Evolutionary conservation across 2,329 filamentous ascomycete genomes (phyloP).

Genomic region (Calonectria montana): DNA sequence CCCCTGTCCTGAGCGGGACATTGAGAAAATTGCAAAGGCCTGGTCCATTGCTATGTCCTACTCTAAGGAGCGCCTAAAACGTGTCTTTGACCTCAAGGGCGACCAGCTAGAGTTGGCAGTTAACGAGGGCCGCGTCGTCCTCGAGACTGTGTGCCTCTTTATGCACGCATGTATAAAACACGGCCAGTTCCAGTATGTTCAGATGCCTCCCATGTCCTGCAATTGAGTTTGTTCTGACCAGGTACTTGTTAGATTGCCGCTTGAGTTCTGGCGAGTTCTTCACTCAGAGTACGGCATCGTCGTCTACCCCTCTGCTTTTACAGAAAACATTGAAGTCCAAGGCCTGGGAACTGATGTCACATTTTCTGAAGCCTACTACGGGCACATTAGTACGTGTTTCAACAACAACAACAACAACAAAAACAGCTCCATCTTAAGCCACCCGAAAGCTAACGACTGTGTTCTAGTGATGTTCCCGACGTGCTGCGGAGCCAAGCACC

Average conservation of each 20-base stretch:
- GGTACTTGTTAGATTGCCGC: slow-evolving; percentile 43
- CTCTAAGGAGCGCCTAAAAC: slow-evolving; percentile 48
- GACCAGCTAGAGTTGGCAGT: slow-evolving; percentile 47
- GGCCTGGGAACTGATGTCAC: slow-evolving; percentile 49
- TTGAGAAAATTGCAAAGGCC: slow-evolving; percentile 50
- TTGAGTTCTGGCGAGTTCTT: slow-evolving; percentile 52
- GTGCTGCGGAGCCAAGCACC: slow-evolving; percentile 41
- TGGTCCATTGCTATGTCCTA: slow-evolving; percentile 52
- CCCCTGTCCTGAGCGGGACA: slow-evolving; percentile 42
- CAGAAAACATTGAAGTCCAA: slow-evolving; percentile 48
- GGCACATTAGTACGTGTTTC: slow-evolving; percentile 49
- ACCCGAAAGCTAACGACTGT: slow-evolving; percentile 24
- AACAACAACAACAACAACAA: background rate
- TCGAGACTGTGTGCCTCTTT: slow-evolving; percentile 55
- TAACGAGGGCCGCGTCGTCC: slow-evolving; percentile 47
- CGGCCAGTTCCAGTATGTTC: slow-evolving; percentile 50
- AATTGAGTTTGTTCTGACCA: background rate
- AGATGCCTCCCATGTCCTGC: background rate
- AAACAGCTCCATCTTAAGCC: background rate
- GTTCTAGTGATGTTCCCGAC: slow-evolving; percentile 50
- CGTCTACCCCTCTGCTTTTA: slow-evolving; percentile 54
- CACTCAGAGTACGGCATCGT: slow-evolving; percentile 54
- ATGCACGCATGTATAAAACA: slow-evolving; percentile 52
- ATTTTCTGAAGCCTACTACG: slow-evolving; percentile 51
- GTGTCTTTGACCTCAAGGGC: slow-evolving; percentile 47